Evolutionary conservation across 768 basidiomycete species (phyloP), one percentile per base, ranked within the genome.

Genomic region (Tremella yokohamensis): DNA sequence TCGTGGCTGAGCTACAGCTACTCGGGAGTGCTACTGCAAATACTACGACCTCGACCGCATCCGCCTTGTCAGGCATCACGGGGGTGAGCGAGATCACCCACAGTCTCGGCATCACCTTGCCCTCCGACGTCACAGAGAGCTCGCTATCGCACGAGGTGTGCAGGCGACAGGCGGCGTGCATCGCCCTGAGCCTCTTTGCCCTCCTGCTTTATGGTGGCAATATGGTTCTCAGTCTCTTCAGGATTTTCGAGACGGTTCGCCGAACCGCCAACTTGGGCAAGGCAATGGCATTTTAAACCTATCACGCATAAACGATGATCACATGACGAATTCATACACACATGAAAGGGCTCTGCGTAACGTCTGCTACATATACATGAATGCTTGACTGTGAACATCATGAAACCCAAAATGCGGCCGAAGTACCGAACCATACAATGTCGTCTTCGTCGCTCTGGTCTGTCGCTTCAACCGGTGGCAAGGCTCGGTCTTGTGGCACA

Each of bases 201-300:
- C 47, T 69, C 25, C 18, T 73, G 45, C 45, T 72, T 16, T 76
- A 76, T 57, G 58, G 60, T 29, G 59, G 64, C 22, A 76, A 73
- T 59, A 74, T 76, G 72, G 65, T 76, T 12, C 42, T 76, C 34
- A 72, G 70, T 59, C 52, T 76, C 19, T 76, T 74, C 48, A 64
- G 74, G 56, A 74, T 76, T 40, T 72, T 76, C 39, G 74, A 76
- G 60, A 70, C 69, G 52, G 66, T 73, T 44, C 62, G 66, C 40
- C 56, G 68, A 49, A 66, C 62, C 13, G 66, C 66, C 34, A 62
- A 65, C 53, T 63, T 63, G 13, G 58, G 54, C 15, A 51, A 47
- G 34, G 60, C 59, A 7, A 44, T 61, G 42, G 42, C 42, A 18
- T 45, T 45, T 45, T 45, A 16, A 22, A 18, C 22, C 8, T 18